A percentile compares a stretch with the other conserved stretches of the same genome.
phyloP scores from a whole-genome alignment of 2,329 filamentous ascomycete genomes.

The Neonectria sp. region DNA sequence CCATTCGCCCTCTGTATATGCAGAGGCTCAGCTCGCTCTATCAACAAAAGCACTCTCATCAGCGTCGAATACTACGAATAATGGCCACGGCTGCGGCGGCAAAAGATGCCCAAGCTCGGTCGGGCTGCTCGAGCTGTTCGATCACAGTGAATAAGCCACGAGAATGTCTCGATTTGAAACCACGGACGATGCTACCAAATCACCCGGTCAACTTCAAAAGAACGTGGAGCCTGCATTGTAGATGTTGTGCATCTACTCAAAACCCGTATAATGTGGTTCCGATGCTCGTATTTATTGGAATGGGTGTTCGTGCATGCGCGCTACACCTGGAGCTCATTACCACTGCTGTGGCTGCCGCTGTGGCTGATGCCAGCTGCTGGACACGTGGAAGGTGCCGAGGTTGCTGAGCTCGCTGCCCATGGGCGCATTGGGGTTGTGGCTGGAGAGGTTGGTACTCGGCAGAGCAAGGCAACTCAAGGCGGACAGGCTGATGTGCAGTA shows the following conservation, averaged over 20 bases:
- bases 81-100: neutral
- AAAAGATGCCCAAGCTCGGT: neutral
- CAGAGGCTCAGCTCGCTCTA: too few relatives aligned
- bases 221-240: neutral
- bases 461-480: neutral
- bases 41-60: neutral
- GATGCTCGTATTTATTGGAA: neutral
- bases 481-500: neutral
- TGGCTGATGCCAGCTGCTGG: neutral
- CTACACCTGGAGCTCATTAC: neutral
- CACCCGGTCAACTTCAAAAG: neutral
- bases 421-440: neutral
- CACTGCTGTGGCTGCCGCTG: neutral
- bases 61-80: neutral
- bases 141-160: neutral
- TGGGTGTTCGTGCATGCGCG: neutral
- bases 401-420: neutral
- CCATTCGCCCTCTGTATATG: too few relatives aligned
- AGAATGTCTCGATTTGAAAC: neutral
- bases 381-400: neutral
- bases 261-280: neutral
- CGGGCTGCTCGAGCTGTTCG: neutral
- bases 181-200: neutral
- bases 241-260: neutral
- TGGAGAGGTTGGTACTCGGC: neutral